Evolutionary conservation across 352 stramenopile genomes (phyloP), one percentile per base, ranked within the genome.

Genomic region (Pythium rishiriense): DNA sequence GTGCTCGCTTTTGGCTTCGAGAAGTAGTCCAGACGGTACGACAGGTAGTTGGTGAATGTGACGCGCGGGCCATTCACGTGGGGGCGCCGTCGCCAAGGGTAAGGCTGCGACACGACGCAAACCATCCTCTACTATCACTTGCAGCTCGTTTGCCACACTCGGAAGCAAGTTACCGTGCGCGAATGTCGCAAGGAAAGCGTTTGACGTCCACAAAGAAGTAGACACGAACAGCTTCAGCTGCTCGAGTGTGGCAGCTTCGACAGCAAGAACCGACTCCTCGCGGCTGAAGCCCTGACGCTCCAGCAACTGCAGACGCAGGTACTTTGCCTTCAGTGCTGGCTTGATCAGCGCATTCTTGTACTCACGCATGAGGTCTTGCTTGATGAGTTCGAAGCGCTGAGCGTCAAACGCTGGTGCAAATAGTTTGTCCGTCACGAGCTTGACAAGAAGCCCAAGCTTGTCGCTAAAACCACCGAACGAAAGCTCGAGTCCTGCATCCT

Each of bases 401-500:
- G 66, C 59, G 0, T 68, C 61, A 26, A 75, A 62, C 3, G 75
- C 46, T 9, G 45, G 29, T 8, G 68, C 12, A 12, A 88, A 59
- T 25, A 95, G 51, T 29, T 82, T 72, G 1, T 65, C 28, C 24
- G 83, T 74, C 0, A 93, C 73, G 6, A 73, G 62, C 22, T 73
- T 60, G 3, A 88, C 69, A 19, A 95, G 76, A 24, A 68, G 66
- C 19, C 69, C 72, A 17, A 91, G 61, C 37, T 78, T 83, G 55
- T 95, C 83, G 55, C 75, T 90, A 56, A 93, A 95, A 1, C 86
- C 86, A 19, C 78, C 62, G 41, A 91, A 75, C 14, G 79, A 67
- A 11, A 90, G 56, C 45, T 93, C 83, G 31, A 95, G 62, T 59
- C 79, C 79, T 39, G 73, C 62, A 4, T 92, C 86, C 21, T 80